Evolutionary conservation across 257 asterid genomes (phyloP).

Genomic region (Ehretia macrophylla): DNA sequence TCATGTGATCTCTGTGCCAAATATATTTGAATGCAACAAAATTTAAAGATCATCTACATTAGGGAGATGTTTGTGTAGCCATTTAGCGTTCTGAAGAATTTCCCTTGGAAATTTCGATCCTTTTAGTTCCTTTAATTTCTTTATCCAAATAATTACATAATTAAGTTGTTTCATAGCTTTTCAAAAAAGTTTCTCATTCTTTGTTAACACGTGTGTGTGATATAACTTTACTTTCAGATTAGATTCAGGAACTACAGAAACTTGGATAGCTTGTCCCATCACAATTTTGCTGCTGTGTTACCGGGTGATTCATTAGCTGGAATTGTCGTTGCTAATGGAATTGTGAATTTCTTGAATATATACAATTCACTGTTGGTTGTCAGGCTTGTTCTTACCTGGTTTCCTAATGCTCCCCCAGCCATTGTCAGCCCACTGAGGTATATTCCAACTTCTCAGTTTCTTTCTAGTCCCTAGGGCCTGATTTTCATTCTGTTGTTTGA

Average conservation of each 20-base stretch:
- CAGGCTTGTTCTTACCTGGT: slow-evolving; percentile 92
- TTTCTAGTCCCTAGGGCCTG: slow-evolving; percentile 7
- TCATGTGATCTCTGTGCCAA: too few relatives aligned
- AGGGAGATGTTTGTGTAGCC: too few relatives aligned
- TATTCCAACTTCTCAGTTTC: slow-evolving; percentile 1
- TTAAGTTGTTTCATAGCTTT: not conserved
- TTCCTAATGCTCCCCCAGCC: slow-evolving; percentile 86
- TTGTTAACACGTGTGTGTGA: not conserved
- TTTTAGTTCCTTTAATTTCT: not conserved
- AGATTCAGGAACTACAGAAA: slow-evolving; percentile 32
- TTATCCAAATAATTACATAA: too few relatives aligned
- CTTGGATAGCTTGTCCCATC: slow-evolving; percentile 23
- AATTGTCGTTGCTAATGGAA: slow-evolving; percentile 66
- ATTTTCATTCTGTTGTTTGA: not conserved
- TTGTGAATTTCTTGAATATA: slow-evolving; percentile 67
- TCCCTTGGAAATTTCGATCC: too few relatives aligned
- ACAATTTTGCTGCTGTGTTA: slow-evolving; percentile 73
- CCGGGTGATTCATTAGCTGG: slow-evolving; percentile 90
- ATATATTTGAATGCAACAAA: too few relatives aligned
- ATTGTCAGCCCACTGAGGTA: slow-evolving; percentile 84
- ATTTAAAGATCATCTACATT: too few relatives aligned
- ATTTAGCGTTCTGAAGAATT: too few relatives aligned
- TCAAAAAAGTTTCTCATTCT: not conserved
- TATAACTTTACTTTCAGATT: slow-evolving; percentile 37
- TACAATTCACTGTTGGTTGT: slow-evolving; percentile 70